phyloP scores from a whole-genome alignment of 257 asterid species.

The Nicotiana tomentosiformis region DNA sequence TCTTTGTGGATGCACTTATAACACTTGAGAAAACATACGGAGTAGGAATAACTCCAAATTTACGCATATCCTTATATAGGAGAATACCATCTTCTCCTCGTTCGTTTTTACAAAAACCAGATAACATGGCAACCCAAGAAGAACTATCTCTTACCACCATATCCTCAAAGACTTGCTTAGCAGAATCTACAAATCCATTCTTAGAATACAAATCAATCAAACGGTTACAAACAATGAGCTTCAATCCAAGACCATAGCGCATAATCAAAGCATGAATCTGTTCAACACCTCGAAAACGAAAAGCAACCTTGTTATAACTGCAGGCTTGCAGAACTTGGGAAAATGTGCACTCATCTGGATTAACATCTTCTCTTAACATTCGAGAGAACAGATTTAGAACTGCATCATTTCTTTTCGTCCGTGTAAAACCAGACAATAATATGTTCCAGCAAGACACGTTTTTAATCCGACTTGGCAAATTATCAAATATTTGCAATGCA shows the following conservation, averaged over 20 bases:
- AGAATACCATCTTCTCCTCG: slow-evolving; percentile 41
- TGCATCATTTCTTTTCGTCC: slow-evolving; percentile 23
- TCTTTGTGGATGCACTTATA: slow-evolving; percentile 71
- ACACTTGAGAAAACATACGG: slow-evolving; percentile 76
- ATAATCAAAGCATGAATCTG: slow-evolving; percentile 67
- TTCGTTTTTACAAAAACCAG: slow-evolving; percentile 60
- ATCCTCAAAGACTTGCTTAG: slow-evolving; percentile 41
- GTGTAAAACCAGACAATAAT: slow-evolving; percentile 18
- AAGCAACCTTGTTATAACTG: slow-evolving; percentile 25
- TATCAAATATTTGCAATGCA: slow-evolving; percentile 27
- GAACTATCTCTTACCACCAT: slow-evolving; percentile 57
- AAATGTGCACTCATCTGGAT: slow-evolving; percentile 35
- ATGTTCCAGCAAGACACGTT: slow-evolving; percentile 29
- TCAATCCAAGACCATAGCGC: slow-evolving; percentile 39
- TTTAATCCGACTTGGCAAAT: slow-evolving; percentile 17
- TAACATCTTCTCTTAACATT: slow-evolving; percentile 21
- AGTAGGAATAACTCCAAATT: slow-evolving; percentile 66
- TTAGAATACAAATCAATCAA: slow-evolving; percentile 67
- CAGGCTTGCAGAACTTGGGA: slow-evolving; percentile 47
- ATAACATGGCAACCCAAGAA: slow-evolving; percentile 85
- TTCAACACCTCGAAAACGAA: slow-evolving; percentile 24
- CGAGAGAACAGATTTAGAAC: slow-evolving; percentile 31
- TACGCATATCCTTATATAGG: slow-evolving; percentile 67
- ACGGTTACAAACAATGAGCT: slow-evolving; percentile 47
- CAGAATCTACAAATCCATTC: slow-evolving; percentile 49